phyloP scores from a whole-genome alignment of 768 basidiomycete genomes.

The Symmetrospora coprosmae region DNA sequence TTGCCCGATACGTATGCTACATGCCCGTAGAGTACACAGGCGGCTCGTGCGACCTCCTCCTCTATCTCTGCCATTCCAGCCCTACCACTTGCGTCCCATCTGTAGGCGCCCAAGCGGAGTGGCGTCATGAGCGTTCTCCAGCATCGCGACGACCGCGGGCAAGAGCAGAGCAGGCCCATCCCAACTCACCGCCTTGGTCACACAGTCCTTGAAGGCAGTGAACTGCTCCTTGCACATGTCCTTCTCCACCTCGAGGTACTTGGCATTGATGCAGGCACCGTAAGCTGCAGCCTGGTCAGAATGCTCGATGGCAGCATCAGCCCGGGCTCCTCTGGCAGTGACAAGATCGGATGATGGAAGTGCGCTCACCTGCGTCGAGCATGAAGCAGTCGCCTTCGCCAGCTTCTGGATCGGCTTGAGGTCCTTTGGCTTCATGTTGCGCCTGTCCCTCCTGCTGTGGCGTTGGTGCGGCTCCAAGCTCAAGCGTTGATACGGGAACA shows the following conservation, averaged over 20 bases:
- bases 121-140: too few species aligned
- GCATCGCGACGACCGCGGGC: too few species aligned
- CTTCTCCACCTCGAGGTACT: slow-evolving; percentile 68
- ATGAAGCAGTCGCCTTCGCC: not conserved
- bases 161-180: not conserved
- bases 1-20: too few species aligned
- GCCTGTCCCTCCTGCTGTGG: too few species aligned
- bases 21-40: too few species aligned
- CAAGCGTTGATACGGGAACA: too few species aligned
- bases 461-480: too few species aligned
- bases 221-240: slow-evolving; percentile 78
- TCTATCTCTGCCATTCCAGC: too few species aligned
- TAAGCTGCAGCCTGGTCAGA: slow-evolving; percentile 54
- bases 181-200: slow-evolving; percentile 65
- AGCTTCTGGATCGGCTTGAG: slow-evolving; percentile 10
- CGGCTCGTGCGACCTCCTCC: too few species aligned
- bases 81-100: too few species aligned
- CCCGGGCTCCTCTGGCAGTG: not conserved
- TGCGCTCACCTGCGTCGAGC: slow-evolving; percentile 10
- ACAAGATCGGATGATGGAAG: too few species aligned
- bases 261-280: slow-evolving; percentile 70
- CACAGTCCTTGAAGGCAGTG: slow-evolving; percentile 62
- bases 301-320: not conserved
- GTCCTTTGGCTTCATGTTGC: slow-evolving; percentile 7
- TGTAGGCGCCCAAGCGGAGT: too few species aligned